Percentiles rank a stretch among this genome's conserved stretches.
Conservation (phyloP, 345 rosid species). For the Bruguiera parviflora region DNA sequence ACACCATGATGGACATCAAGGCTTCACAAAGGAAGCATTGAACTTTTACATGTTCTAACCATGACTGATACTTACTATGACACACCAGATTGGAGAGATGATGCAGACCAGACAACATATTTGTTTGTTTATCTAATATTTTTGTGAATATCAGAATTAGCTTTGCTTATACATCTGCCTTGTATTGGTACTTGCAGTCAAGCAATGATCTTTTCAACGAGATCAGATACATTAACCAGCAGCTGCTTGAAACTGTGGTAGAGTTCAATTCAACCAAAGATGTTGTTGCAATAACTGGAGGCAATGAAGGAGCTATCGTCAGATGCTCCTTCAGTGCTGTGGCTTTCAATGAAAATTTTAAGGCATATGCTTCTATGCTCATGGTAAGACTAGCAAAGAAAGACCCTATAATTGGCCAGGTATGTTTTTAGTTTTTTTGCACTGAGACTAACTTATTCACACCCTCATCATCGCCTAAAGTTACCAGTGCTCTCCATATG, state of each 20-base stretch:
- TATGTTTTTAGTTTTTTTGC: too few species aligned
- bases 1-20: too few species aligned
- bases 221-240: slow-evolving; percentile 1
- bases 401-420: too few species aligned
- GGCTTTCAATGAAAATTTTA: slow-evolving; percentile 1
- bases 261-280: background rate
- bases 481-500: background rate
- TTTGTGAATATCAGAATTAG: too few species aligned
- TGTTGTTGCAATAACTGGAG: background rate
- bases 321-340: background rate
- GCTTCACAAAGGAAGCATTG: too few species aligned
- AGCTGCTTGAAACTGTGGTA: background rate
- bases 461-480: background rate
- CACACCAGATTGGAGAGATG: too few species aligned
- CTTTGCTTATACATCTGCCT: background rate
- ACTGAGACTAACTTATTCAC: background rate
- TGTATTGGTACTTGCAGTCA: background rate
- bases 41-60: too few species aligned
- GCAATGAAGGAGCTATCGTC: background rate
- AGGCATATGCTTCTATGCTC: background rate
- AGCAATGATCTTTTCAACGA: background rate
- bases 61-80: too few species aligned
- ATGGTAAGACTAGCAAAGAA: background rate
- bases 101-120: too few species aligned
- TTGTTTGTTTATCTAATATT: too few species aligned